Evolutionary conservation across 164 flowering plant species (phyloP).

Genomic region (Vitis rupestris): DNA sequence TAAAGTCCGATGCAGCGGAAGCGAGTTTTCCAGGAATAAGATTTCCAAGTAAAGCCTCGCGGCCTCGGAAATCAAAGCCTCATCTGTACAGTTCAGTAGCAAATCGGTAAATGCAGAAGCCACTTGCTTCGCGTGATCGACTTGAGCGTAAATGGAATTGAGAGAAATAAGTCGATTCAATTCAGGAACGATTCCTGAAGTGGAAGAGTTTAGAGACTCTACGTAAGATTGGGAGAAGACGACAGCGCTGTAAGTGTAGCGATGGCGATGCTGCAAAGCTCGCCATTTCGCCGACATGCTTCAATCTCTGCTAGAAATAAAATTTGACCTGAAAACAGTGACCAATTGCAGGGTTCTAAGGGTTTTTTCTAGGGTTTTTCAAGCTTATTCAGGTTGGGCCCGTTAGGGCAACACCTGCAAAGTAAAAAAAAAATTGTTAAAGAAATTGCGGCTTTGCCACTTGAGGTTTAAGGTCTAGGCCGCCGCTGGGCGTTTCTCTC

Average conservation of each 20-base stretch:
- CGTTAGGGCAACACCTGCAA: no score
- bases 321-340: not conserved
- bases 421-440: not conserved
- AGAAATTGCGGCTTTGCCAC: no score
- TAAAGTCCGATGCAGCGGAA: conserved; percentile 72
- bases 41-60: conserved; percentile 60
- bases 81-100: conserved; percentile 17
- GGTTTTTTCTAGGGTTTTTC: not conserved
- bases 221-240: conserved; percentile 56
- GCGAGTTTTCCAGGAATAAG: conserved; percentile 77
- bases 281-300: conserved; percentile 96
- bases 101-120: conserved; percentile 62
- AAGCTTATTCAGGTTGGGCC: not conserved
- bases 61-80: conserved; percentile 27
- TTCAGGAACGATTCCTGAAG: conserved; percentile 34
- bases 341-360: not conserved
- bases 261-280: conserved; percentile 91
- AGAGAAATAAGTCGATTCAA: conserved; percentile 50
- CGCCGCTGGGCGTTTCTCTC: no score
- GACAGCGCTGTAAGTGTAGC: conserved; percentile 85
- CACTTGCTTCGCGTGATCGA: conserved; percentile 57
- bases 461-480: no score
- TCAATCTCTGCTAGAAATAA: not conserved
- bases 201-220: conserved; percentile 32
- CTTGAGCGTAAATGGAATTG: conserved; percentile 69